phyloP scores from a whole-genome alignment of 768 basidiomycete genomes.

The Leucocoprinus sp. region DNA sequence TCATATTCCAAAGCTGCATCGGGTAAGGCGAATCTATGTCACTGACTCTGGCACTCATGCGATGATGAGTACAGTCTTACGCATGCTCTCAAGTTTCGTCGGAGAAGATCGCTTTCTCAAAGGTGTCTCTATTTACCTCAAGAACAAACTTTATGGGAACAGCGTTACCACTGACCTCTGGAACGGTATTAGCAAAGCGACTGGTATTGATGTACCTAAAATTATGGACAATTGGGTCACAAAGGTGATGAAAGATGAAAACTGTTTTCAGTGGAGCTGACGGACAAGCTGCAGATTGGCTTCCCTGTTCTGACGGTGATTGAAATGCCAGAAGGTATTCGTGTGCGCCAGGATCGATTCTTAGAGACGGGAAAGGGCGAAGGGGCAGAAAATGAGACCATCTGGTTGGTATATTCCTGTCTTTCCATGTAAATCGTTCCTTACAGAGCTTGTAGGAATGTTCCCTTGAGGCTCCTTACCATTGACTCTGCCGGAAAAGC shows the following conservation, averaged over 20 bases:
- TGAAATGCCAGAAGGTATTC: conserved; percentile 64
- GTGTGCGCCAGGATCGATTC: conserved; percentile 86
- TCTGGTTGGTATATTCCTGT: conserved; percentile 47
- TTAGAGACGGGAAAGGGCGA: conserved; percentile 75
- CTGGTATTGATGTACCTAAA: conserved; percentile 61
- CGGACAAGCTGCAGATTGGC: conserved; percentile 36
- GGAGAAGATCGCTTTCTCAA: conserved; percentile 84
- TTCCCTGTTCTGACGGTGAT: conserved; percentile 87
- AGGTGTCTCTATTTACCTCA: conserved; percentile 88
- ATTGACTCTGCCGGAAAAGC: conserved; percentile 50
- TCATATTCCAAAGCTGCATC: conserved; percentile 83
- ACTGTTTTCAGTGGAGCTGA: background rate
- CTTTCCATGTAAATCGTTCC: background rate
- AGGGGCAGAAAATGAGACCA: conserved; percentile 77
- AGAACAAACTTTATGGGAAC: conserved; percentile 79
- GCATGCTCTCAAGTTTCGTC: conserved; percentile 86
- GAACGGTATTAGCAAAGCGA: conserved; percentile 74
- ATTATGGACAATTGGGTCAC: conserved; percentile 92
- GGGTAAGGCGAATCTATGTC: conserved; percentile 28
- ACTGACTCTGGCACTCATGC: background rate
- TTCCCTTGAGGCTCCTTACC: conserved; percentile 71
- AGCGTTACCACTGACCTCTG: conserved; percentile 82
- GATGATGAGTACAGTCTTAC: conserved; percentile 48
- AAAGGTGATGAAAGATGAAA: conserved; percentile 37
- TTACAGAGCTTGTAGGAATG: conserved; percentile 41